phyloP scores from a whole-genome alignment of 2,329 filamentous ascomycete species.

The Paecilomyces variotii region DNA sequence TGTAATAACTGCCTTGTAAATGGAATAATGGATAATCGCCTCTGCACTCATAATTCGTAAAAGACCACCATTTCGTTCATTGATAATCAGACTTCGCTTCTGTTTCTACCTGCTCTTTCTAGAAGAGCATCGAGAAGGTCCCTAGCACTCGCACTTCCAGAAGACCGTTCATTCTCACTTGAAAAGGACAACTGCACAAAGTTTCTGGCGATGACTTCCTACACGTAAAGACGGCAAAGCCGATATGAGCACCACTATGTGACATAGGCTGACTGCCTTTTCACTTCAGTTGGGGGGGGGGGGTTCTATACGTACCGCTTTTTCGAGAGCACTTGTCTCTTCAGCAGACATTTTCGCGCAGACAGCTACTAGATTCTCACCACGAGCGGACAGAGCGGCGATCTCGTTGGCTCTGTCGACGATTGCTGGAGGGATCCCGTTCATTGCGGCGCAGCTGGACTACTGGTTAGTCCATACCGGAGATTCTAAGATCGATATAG shows the following conservation, averaged over 20 bases:
- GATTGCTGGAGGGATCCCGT: slow-evolving; percentile 66
- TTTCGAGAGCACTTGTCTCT: slow-evolving; percentile 59
- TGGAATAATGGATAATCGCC: background rate
- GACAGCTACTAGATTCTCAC: slow-evolving; percentile 66
- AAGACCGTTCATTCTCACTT: background rate
- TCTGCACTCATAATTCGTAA: background rate
- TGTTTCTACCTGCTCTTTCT: background rate
- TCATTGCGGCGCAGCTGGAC: slow-evolving; percentile 68
- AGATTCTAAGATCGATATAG: slow-evolving; percentile 1
- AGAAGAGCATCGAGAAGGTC: background rate
- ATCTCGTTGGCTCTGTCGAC: slow-evolving; percentile 70
- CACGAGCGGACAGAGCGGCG: slow-evolving; percentile 57
- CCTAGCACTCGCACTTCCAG: background rate
- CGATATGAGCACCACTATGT: background rate
- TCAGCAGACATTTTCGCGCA: slow-evolving; percentile 59
- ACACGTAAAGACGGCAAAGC: background rate
- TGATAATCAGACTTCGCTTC: background rate
- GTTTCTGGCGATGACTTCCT: slow-evolving; percentile 49
- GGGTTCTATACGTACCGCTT: slow-evolving; percentile 45
- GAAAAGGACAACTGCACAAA: slow-evolving; percentile 46
- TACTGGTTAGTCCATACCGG: background rate
- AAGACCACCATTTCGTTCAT: background rate
- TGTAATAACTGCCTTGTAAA: background rate
- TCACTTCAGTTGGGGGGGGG: background rate
- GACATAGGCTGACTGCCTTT: background rate